Base-by-base conservation (phyloP, 1,284 basidiomycete genomes). In the Pyrrhoderma noxium region DNA sequence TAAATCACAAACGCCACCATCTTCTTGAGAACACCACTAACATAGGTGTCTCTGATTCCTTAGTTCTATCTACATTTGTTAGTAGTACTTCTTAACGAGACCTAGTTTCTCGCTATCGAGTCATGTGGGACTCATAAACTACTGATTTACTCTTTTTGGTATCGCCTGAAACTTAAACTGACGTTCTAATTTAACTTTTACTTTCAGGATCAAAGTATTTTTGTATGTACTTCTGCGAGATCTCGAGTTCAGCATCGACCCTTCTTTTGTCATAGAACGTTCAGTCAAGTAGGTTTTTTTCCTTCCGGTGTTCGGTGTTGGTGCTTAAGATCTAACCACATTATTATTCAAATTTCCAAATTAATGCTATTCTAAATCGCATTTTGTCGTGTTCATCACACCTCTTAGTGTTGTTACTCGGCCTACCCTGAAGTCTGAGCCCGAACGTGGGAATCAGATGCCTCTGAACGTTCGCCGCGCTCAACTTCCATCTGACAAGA, bases 151-250 rank as follows among this genome's bases (percentile, higher is more conserved):
- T n/a, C n/a, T n/a, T n/a, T n/a, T 31, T 31, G 11, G 11, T 31
- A 31, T 31, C 27, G n/a, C n/a, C n/a, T n/a, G n/a, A n/a, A 31
- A 31, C 27, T 11, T 31, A 5, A 31, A 5, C 11, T 31, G 27
- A 31, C 27, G 27, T 31, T 31, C 11, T 31, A 31, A 5, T 31
- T 31, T 31, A 31, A 5, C 51, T 56, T 61, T 52, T 59, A 56
- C 35, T 58, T 47, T 11, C 60, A 80, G 78, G 67, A 79, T 82
- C 61, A 81, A 81, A 64, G 70, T 78, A 22, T 80, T 82, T 59
- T 62, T 81, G 55, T 80, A 71, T 62, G 72, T 76, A 42, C 69
- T 82, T 42, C 51, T 82, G 44, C 72, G 71, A 58, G 78, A 81
- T 64, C 65, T 81, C 49, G 74, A 76, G 58, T 77, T 79, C 65